Base-by-base conservation (phyloP, 352 stramenopile genomes). In the Phytophthora megakarya region DNA sequence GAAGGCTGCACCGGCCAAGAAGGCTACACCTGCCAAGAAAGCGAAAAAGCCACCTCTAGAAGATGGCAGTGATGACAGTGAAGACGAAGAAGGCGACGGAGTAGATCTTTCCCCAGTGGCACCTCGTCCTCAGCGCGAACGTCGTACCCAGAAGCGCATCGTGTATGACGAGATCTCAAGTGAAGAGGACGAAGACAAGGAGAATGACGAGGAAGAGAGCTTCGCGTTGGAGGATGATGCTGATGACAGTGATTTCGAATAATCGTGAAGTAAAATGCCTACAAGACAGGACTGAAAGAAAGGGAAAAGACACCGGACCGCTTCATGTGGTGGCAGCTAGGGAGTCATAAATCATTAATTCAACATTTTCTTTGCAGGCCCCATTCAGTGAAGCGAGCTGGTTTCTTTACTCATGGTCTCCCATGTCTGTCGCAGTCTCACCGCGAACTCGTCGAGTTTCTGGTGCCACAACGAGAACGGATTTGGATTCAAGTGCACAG, bases 201-300 rank as follows among this genome's bases (percentile, higher is more conserved):
- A 57, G 6, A 67, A 72, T 12, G 73, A 75, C 1, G 67, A 75
- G 21, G 72, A 80, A 30, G 79, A 89, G 4, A 78, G 60, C 25
- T 88, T 80, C 42, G 81, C 83, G 11, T 69, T 87, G 15, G 71
- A 80, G 38, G 71, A 67, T 11, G 73, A 75, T n/a, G 78, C 73
- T 30, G 77, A 86, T 9, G 81, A 86, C 49, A 89, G 78, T 48
- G 84, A 92, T 48, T 89, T 81, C 52, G 72, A 83, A 43, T 67
- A 61, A 62, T 35, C 52, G 26, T 69, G 60, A 47, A 60, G 44
- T 61, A 21, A 55, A 37, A 26, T 65, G 23, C 56, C 62, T 67
- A 47, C 21, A n/a, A 5, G 25, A 30, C 57, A 67, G 49, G 57
- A 71, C 40, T 50, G 23, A 33, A 30, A 55, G 6, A 55, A 22